Percentiles rank a stretch among this genome's conserved stretches.
These are phyloP conservation scores for Corynespora cassiicola DNA, from an alignment of 2,329 filamentous ascomycete genomes.

Conservation along the genomic window DNA sequence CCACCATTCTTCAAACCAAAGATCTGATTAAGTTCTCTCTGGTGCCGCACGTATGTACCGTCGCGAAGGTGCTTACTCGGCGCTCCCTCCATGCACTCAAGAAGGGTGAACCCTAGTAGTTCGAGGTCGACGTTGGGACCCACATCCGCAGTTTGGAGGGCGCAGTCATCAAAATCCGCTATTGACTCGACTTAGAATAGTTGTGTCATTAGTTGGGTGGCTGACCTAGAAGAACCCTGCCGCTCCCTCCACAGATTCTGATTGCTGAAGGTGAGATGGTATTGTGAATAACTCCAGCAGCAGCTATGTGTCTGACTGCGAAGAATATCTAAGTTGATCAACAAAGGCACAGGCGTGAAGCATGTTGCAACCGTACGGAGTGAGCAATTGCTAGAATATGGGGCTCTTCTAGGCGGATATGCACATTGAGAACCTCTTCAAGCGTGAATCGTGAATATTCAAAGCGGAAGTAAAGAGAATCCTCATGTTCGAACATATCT, in stretches of 20 bases:
- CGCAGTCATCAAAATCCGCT: conserved; percentile 13
- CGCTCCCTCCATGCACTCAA: conserved; percentile 18
- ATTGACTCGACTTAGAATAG: not conserved
- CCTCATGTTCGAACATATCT: conserved; percentile 6
- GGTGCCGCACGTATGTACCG: conserved; percentile 5
- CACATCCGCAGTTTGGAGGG: conserved; percentile 1
- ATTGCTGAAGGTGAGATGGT: conserved; percentile 8
- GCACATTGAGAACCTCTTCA: conserved; percentile 13
- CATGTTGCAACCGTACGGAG: conserved; percentile 2
- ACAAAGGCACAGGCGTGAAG: not conserved
- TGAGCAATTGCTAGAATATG: conserved; percentile 12
- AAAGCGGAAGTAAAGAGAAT: conserved; percentile 5
- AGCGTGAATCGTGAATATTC: conserved; percentile 13
- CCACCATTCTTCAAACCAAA: conserved; percentile 15
- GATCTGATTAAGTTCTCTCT: conserved; percentile 13
- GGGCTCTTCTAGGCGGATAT: conserved; percentile 9
- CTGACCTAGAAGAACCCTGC: conserved; percentile 8
- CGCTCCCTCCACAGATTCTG: conserved; percentile 6
- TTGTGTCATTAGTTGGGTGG: not conserved
- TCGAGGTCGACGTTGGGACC: conserved; percentile 11
- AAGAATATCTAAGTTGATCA: conserved; percentile 10
- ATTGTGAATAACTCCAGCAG: conserved; percentile 11
- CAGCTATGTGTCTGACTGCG: conserved; percentile 11
- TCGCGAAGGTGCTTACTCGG: conserved; percentile 8
- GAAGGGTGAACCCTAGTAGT: conserved; percentile 8